phyloP scores from a whole-genome alignment of 2,329 filamentous ascomycete genomes.

The Aspergillus sp. region DNA sequence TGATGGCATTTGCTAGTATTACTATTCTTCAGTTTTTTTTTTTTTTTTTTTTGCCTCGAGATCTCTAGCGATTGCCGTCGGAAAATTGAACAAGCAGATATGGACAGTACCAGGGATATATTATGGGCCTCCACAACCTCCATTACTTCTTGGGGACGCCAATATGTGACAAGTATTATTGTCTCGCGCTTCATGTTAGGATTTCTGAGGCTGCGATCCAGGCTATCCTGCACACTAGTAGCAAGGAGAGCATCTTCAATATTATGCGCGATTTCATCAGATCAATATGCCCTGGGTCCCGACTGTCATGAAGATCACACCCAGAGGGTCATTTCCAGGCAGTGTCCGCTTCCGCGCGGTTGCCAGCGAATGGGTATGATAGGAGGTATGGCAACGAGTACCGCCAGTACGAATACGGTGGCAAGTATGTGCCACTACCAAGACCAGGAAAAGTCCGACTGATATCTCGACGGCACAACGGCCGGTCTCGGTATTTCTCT shows the following conservation, averaged over 20 bases:
- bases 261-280: background rate
- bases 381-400: background rate
- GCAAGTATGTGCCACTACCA: background rate
- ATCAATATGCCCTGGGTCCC: background rate
- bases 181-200: background rate
- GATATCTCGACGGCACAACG: too few species aligned
- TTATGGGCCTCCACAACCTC: background rate
- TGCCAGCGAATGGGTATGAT: background rate
- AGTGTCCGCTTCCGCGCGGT: background rate
- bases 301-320: background rate
- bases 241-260: background rate
- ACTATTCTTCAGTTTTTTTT: too few species aligned
- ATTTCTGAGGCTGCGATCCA: background rate
- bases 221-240: background rate
- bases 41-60: background rate
- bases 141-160: background rate
- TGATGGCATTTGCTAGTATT: too few species aligned
- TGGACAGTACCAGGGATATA: background rate
- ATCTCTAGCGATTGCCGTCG: background rate
- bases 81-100: background rate
- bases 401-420: background rate
- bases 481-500: too few species aligned
- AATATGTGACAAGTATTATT: background rate
- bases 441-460: too few species aligned
- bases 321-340: background rate